Percentiles rank a stretch among this genome's conserved stretches.
phyloP scores from a whole-genome alignment of 2,329 filamentous ascomycete genomes.

The Colletotrichum incanum region DNA sequence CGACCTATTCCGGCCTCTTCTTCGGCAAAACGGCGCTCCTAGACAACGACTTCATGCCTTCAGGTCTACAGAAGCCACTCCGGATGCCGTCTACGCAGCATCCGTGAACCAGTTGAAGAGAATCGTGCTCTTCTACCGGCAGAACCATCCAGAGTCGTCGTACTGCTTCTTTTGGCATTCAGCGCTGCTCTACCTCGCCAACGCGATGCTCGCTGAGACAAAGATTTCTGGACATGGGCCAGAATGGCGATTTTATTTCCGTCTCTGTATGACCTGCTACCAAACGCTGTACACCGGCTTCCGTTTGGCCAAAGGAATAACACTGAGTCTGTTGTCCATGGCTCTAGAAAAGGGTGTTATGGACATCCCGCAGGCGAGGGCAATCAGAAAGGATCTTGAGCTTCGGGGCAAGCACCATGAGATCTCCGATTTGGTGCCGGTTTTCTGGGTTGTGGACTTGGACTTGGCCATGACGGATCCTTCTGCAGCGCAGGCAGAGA shows the following conservation, averaged over 20 bases:
- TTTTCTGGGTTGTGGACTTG: constrained; percentile 55
- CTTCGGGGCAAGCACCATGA: constrained; percentile 44
- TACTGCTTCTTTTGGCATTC: constrained; percentile 59
- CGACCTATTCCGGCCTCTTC: constrained; percentile 52
- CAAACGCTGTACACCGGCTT: constrained; percentile 53
- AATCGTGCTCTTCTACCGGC: constrained; percentile 55
- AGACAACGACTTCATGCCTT: constrained; percentile 50
- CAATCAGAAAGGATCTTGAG: constrained; percentile 51
- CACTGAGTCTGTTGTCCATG: constrained; percentile 55
- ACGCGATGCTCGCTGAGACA: constrained; percentile 52
- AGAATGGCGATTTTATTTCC: constrained; percentile 54
- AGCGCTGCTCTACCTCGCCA: constrained; percentile 57
- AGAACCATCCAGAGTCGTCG: constrained; percentile 50
- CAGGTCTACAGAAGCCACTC: constrained; percentile 47
- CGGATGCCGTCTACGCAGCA: constrained; percentile 51
- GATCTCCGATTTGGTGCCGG: constrained; percentile 49
- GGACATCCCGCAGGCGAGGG: constrained; percentile 47
- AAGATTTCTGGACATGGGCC: constrained; percentile 40
- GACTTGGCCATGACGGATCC: constrained; percentile 54
- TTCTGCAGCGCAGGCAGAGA: constrained; percentile 52
- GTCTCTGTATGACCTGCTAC: constrained; percentile 57
- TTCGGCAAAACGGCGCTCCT: constrained; percentile 23
- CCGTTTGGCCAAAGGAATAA: constrained; percentile 54
- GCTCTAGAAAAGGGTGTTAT: constrained; percentile 53
- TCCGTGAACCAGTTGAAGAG: constrained; percentile 57